Base-by-base conservation (phyloP, 2,329 filamentous ascomycete genomes). In the Apiospora koreana region DNA sequence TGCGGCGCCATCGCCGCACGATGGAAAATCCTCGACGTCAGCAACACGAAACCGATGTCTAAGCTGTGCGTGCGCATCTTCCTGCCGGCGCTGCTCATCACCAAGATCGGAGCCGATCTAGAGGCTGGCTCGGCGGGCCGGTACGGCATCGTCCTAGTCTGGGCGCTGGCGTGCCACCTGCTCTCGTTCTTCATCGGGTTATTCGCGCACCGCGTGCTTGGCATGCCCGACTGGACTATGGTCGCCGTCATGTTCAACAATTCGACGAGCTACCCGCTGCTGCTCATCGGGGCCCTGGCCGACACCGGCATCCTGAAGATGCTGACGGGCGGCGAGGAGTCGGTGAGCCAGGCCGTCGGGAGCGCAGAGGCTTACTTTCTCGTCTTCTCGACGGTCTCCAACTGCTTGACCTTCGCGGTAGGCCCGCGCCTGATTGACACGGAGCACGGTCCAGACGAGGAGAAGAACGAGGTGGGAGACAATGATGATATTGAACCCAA, bases 331-430 rank as follows among this genome's bases (percentile, higher is more conserved):
- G 84, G 74, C 73, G 84, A 74, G 74, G 84, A 77, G 81, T 86
- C 73, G 77, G 82, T 80, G 2, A 74, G 79, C 1, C 80, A 81
- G 3, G 88, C 87, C 0, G 81, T 92, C 16, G 84, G 87, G 68
- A 83, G 90, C 12, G 89, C 89, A 8, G 88, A 91, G 76, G 88
- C 87, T 18, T 92, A 91, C 77, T 91, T 92, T 75, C 80, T 92
- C 3, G 86, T 92, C 71, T 91, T 89, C 73, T 86, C 89, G 3
- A 91, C 91, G 69, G 83, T 92, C 12, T 86, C 85, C 54, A 91
- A 89, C 75, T 88, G 86, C 68, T 79, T 92, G 71, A 92, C 89
- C 0, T 92, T 92, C 76, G 88, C 88, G 0, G 80, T 92, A 3
- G 90, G 89, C 0, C 89, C 90, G 0, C 81, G 85, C 16, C 80